A percentile compares a stretch with the other conserved stretches of the same genome.
phyloP scores from a whole-genome alignment of 208 protist genomes.

The Borovskyia barvae region DNA sequence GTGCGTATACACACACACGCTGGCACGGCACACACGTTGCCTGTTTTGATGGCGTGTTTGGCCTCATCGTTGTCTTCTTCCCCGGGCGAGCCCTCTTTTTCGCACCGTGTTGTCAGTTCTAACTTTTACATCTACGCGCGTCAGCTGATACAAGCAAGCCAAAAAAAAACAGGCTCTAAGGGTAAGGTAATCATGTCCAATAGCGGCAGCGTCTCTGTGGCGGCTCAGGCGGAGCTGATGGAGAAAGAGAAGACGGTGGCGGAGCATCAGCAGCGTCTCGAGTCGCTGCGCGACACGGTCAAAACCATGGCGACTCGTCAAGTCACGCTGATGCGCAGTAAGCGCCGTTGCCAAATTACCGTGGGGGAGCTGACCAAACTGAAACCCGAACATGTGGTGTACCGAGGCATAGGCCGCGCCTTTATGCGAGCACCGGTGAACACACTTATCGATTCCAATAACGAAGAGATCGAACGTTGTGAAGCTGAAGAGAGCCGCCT shows the following conservation, averaged over 20 bases:
- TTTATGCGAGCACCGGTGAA: constrained; percentile 70
- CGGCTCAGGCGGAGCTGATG: constrained; percentile 84
- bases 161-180: background rate
- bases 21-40: background rate
- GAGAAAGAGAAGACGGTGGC: constrained; percentile 85
- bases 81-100: too few species aligned
- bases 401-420: constrained; percentile 77
- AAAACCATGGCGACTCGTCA: constrained; percentile 84
- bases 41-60: background rate
- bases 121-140: too few species aligned
- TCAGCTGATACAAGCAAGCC: background rate
- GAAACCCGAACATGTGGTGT: constrained; percentile 65
- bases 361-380: constrained; percentile 73
- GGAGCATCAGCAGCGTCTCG: constrained; percentile 84
- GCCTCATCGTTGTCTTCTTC: background rate
- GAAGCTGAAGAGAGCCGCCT: constrained; percentile 80
- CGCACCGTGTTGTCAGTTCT: background rate
- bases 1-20: background rate
- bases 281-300: constrained; percentile 66
- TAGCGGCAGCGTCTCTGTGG: constrained; percentile 42
- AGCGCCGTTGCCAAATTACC: constrained; percentile 78
- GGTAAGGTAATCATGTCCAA: constrained; percentile 43
- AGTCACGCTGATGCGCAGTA: constrained; percentile 54
- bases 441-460: constrained; percentile 67
- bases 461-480: constrained; percentile 58